A percentile compares a stretch with the other conserved stretches of the same genome.
Conservation (phyloP, 2,329 filamentous ascomycete species). For the Colletotrichum australisinense region DNA sequence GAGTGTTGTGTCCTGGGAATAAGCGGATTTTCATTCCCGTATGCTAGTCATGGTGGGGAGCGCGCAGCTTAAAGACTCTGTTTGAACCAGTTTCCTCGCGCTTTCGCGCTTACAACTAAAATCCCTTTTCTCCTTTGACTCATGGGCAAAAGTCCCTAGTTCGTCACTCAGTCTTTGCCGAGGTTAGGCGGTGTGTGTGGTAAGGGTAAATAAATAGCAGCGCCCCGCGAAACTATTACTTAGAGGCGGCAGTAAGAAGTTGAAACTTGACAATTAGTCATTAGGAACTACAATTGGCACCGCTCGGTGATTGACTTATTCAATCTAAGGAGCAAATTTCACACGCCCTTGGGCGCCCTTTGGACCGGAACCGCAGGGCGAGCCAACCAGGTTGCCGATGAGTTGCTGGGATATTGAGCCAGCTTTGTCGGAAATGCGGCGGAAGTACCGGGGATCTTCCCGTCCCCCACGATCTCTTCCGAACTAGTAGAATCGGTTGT, state of each 20-base stretch:
- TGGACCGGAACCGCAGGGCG: slow-evolving; percentile 25
- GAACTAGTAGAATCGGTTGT: not conserved
- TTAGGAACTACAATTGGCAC: not conserved
- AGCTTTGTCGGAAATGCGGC: slow-evolving; percentile 18
- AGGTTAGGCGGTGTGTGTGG: slow-evolving; percentile 4
- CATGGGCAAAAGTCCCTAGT: not conserved
- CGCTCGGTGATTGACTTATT: not conserved
- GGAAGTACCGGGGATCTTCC: not conserved
- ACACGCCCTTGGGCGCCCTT: not conserved
- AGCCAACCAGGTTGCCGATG: slow-evolving; percentile 24
- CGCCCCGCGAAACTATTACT: not conserved
- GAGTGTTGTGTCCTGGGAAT: not conserved
- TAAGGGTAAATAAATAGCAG: not conserved
- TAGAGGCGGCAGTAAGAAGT: not conserved
- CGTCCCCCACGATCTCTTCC: not conserved
- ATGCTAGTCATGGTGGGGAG: not conserved
- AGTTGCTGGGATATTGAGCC: not conserved
- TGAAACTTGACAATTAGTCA: not conserved
- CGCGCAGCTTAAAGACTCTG: not conserved
- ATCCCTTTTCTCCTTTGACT: not conserved
- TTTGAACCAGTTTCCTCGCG: not conserved
- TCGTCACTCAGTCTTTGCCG: not conserved
- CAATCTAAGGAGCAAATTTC: not conserved
- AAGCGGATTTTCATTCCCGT: not conserved
- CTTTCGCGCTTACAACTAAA: not conserved